A percentile compares a stretch with the other conserved stretches of the same genome.
phyloP scores from a whole-genome alignment of 805 yeast genomes.

The Ogataea methanolica region DNA sequence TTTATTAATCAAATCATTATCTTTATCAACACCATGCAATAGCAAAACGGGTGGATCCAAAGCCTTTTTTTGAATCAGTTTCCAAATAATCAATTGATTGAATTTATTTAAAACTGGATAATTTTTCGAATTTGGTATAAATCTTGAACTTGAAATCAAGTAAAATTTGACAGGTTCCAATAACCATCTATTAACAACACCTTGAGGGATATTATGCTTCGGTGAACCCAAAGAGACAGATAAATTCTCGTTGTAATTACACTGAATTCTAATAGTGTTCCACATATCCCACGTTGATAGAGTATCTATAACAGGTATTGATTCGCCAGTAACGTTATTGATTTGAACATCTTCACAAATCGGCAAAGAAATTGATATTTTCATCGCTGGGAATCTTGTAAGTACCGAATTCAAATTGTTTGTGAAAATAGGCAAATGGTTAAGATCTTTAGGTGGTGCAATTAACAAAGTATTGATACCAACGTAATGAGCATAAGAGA shows the following conservation, averaged over 20 bases:
- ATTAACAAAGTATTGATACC: conserved; percentile 53
- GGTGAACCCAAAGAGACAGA: conserved; percentile 79
- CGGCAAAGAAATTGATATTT: conserved; percentile 44
- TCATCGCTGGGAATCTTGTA: conserved; percentile 28
- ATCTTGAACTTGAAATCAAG: conserved; percentile 50
- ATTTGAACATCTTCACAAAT: conserved; percentile 39
- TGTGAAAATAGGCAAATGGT: conserved; percentile 49
- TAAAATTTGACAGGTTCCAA: conserved; percentile 62
- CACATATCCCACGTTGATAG: conserved; percentile 72
- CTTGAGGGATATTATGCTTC: conserved; percentile 45
- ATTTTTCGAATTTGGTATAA: conserved; percentile 53
- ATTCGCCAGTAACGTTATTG: conserved; percentile 20
- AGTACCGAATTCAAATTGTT: conserved; percentile 28
- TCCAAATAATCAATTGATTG: conserved; percentile 45
- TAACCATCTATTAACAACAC: conserved; percentile 56
- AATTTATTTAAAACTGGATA: conserved; percentile 63
- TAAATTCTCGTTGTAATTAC: conserved; percentile 49
- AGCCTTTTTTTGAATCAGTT: conserved; percentile 38
- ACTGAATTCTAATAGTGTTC: conserved; percentile 57
- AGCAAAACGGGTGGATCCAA: conserved; percentile 39
- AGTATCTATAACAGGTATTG: conserved; percentile 32
- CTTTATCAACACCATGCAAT: conserved; percentile 50
- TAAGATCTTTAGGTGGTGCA: conserved; percentile 60
- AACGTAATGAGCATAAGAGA: conserved; percentile 52
- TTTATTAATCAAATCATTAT: conserved; percentile 20